phyloP scores from a whole-genome alignment of 2,329 filamentous ascomycete species.

The Monosporascus sp. region DNA sequence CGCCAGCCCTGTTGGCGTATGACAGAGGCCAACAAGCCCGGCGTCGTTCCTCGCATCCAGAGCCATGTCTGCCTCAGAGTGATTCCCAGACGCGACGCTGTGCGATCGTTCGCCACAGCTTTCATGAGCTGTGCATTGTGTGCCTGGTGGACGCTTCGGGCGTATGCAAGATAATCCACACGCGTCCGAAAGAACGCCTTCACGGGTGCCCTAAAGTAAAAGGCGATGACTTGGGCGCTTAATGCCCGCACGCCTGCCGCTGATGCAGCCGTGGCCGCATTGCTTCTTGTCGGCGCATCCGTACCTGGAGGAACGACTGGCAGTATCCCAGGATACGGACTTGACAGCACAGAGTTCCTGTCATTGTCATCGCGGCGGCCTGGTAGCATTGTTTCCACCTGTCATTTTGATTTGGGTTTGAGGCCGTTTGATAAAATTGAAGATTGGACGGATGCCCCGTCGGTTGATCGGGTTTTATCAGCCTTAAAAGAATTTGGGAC shows the following conservation, averaged over 20 bases:
- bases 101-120: conserved; percentile 29
- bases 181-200: conserved; percentile 89
- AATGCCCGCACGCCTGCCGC: conserved; percentile 80
- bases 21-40: conserved; percentile 62
- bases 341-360: conserved; percentile 11
- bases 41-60: conserved; percentile 59
- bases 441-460: background rate
- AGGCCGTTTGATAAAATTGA: background rate
- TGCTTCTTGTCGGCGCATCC: conserved; percentile 44
- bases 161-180: conserved; percentile 72
- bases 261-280: conserved; percentile 66
- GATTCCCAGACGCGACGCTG: conserved; percentile 26
- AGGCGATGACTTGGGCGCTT: conserved; percentile 76
- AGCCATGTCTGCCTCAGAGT: conserved; percentile 37
- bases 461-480: background rate
- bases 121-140: conserved; percentile 32
- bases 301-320: conserved; percentile 39
- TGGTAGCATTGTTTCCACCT: conserved; percentile 22
- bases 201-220: conserved; percentile 86
- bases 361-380: conserved; percentile 21
- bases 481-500: too few species aligned
- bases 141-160: conserved; percentile 45
- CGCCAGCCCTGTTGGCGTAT: conserved; percentile 66
- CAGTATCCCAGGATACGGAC: conserved; percentile 31
- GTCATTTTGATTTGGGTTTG: conserved; percentile 20